These are phyloP conservation scores for Physocladia obscura DNA, from an alignment of 192 early-diverging fungal species.

Conservation along the genomic window DNA sequence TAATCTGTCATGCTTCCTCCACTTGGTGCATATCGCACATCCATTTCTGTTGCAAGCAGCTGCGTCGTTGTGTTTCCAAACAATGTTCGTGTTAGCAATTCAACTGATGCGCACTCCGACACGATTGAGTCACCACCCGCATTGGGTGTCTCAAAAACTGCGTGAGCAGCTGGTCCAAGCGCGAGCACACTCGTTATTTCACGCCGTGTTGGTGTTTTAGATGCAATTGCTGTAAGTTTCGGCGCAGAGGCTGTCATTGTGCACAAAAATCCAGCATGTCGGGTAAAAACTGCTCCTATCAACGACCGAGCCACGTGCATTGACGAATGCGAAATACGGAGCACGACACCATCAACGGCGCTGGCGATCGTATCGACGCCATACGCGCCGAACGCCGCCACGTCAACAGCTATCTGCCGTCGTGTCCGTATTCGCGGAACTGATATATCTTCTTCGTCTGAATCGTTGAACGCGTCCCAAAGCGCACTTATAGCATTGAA, in stretches of 20 bases:
- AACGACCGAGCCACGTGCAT: constrained; percentile 3
- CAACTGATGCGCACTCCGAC: constrained; percentile 27
- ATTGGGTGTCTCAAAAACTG: constrained; percentile 24
- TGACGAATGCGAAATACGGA: background rate
- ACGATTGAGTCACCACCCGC: constrained; percentile 38
- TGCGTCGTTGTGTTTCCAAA: background rate
- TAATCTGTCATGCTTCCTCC: constrained; percentile 37
- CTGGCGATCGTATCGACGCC: constrained; percentile 15
- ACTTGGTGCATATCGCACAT: constrained; percentile 24
- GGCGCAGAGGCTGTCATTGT: constrained; percentile 23
- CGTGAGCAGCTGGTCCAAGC: background rate
- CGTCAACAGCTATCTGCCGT: background rate
- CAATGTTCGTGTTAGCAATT: constrained; percentile 13
- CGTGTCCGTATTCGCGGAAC: background rate
- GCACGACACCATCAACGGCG: constrained; percentile 10
- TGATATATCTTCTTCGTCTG: constrained; percentile 2
- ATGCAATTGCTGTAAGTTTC: too few relatives aligned
- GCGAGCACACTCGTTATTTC: background rate
- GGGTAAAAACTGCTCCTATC: background rate
- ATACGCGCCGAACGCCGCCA: constrained; percentile 4
- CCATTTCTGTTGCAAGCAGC: constrained; percentile 35
- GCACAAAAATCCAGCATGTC: constrained; percentile 6
- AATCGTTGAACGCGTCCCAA: constrained; percentile 18
- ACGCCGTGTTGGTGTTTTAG: background rate
- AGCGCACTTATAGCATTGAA: background rate